Conservation (phyloP, 192 early-diverging fungal species). For the Backusella sp. region DNA sequence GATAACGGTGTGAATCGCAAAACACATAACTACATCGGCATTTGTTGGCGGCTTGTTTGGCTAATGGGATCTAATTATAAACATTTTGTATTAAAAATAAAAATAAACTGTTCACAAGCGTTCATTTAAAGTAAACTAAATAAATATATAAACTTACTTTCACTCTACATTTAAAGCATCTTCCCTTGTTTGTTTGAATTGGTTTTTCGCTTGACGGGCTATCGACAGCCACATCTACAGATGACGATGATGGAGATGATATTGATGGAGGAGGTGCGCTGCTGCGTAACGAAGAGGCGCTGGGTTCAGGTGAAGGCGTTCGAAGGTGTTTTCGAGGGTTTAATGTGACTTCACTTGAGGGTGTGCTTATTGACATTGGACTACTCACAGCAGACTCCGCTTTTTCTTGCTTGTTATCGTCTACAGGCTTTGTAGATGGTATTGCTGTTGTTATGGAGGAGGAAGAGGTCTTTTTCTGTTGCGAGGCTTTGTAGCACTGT, state of each 20-base stretch:
- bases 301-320: conserved; percentile 11
- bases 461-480: conserved; percentile 21
- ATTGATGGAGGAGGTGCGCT: conserved; percentile 22
- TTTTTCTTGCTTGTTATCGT: neutral
- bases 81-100: conserved; percentile 3
- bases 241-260: conserved; percentile 24
- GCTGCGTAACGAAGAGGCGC: neutral
- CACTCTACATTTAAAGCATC: conserved; percentile 66
- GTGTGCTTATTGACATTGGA: neutral
- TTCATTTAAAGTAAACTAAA: neutral
- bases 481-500: conserved; percentile 62
- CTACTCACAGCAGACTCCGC: neutral
- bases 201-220: conserved; percentile 40
- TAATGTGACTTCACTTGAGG: neutral
- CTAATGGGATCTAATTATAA: conserved; percentile 57
- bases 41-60: conserved; percentile 76
- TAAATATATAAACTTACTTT: conserved; percentile 41
- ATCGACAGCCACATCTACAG: conserved; percentile 34
- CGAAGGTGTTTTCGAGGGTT: conserved; percentile 15
- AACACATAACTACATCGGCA: conserved; percentile 80
- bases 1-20: conserved; percentile 72
- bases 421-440: neutral
- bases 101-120: conserved; percentile 7
- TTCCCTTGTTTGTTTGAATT: conserved; percentile 65
- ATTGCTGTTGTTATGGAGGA: neutral